phyloP scores from a whole-genome alignment of 2,329 filamentous ascomycete genomes.

The Clathrospora elynae region DNA sequence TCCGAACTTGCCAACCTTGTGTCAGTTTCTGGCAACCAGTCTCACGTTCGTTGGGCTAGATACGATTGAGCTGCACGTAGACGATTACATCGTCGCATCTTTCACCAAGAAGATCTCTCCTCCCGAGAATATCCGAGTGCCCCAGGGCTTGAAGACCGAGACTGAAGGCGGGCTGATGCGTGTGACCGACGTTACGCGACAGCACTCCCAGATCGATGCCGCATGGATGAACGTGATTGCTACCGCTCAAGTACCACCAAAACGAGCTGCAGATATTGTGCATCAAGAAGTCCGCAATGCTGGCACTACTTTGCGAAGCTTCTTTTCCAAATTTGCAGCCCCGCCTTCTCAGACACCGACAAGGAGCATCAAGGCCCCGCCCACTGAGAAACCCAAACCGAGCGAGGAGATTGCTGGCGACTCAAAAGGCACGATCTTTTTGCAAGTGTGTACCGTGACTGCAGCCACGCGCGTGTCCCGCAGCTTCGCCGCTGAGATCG shows the following conservation, averaged over 20 bases:
- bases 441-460: slow-evolving; percentile 83
- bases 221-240: slow-evolving; percentile 85
- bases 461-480: slow-evolving; percentile 76
- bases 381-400: slow-evolving; percentile 19
- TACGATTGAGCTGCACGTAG: slow-evolving; percentile 85
- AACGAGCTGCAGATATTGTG: slow-evolving; percentile 41
- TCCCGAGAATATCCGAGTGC: slow-evolving; percentile 71
- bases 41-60: slow-evolving; percentile 92
- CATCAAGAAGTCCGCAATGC: slow-evolving; percentile 45
- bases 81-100: slow-evolving; percentile 79
- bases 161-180: slow-evolving; percentile 91
- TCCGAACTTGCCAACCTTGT: slow-evolving; percentile 82
- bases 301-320: slow-evolving; percentile 45
- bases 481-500: slow-evolving; percentile 80
- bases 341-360: slow-evolving; percentile 26
- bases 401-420: slow-evolving; percentile 71
- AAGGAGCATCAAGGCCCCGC: slow-evolving; percentile 27
- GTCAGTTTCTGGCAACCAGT: slow-evolving; percentile 92
- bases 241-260: slow-evolving; percentile 69
- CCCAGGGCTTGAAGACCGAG: slow-evolving; percentile 76
- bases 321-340: slow-evolving; percentile 48
- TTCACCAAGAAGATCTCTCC: slow-evolving; percentile 87
- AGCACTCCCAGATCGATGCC: slow-evolving; percentile 90
- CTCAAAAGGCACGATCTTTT: slow-evolving; percentile 80
- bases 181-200: slow-evolving; percentile 76